phyloP scores from a whole-genome alignment of 1,139 yeast species.

The Kodamaea sp. region DNA sequence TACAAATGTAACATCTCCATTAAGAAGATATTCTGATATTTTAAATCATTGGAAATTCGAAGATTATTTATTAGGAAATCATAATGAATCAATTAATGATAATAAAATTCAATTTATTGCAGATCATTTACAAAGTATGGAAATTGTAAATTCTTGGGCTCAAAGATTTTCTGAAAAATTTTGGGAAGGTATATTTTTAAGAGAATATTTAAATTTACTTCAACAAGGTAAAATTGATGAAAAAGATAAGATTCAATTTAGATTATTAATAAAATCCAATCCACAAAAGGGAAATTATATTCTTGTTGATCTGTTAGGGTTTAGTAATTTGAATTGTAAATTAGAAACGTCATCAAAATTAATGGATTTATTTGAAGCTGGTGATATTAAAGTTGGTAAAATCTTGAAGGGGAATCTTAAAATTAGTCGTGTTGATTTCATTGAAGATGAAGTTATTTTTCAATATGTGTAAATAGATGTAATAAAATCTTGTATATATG shows the following conservation, averaged over 20 bases:
- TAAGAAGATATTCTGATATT: conserved; percentile 81
- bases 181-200: conserved; percentile 40
- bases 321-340: conserved; percentile 22
- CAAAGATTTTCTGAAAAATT: conserved; percentile 28
- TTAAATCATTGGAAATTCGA: conserved; percentile 62
- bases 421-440: conserved; percentile 28
- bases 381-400: conserved; percentile 23
- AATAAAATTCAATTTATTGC: conserved; percentile 18
- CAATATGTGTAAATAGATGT: conserved; percentile 8
- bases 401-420: conserved; percentile 18
- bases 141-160: conserved; percentile 24
- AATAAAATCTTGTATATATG: conserved; percentile 1
- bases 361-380: conserved; percentile 18
- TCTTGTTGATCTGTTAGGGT: conserved; percentile 26
- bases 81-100: conserved; percentile 6
- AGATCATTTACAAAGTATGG: conserved; percentile 32
- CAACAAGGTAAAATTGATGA: conserved; percentile 14
- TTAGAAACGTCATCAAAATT: conserved; percentile 23
- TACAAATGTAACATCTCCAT: conserved; percentile 83
- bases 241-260: conserved; percentile 21
- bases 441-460: conserved; percentile 31
- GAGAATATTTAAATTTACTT: conserved; percentile 22
- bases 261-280: conserved; percentile 24
- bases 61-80: conserved; percentile 17
- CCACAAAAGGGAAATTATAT: conserved; percentile 26